phyloP scores from a whole-genome alignment of 73 alveolate genomes.

The Durusdinium trenchii region DNA sequence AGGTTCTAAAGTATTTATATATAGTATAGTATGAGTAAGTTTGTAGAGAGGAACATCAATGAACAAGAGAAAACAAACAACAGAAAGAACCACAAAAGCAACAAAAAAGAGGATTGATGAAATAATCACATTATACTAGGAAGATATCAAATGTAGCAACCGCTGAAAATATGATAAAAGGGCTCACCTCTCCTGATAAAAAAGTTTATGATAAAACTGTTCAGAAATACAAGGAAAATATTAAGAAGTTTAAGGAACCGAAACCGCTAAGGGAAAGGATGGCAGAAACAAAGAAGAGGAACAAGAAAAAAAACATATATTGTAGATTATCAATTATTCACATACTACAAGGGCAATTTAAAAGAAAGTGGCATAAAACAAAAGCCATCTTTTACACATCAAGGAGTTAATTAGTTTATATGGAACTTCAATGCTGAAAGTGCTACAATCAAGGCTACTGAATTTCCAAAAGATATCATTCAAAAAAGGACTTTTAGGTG shows the following conservation, averaged over 20 bases:
- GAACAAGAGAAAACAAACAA: neutral
- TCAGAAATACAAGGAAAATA: conserved; percentile 3
- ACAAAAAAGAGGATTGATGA: conserved; percentile 18
- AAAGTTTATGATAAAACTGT: neutral
- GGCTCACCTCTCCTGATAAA: neutral
- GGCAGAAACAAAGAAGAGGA: too few relatives aligned
- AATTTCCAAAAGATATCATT: neutral
- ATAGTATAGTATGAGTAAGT: conserved; percentile 3
- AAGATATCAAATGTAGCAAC: neutral
- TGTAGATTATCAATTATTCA: too few relatives aligned
- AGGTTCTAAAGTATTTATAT: neutral
- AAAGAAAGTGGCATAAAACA: too few relatives aligned
- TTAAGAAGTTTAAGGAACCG: neutral
- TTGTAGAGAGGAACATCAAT: neutral
- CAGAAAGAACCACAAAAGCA: neutral
- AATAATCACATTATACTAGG: neutral
- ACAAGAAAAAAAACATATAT: too few relatives aligned
- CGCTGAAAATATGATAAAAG: neutral
- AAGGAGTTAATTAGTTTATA: neutral
- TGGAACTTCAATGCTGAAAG: conserved; percentile 9
- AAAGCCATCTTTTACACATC: conserved; percentile 9
- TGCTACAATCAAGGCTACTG: neutral
- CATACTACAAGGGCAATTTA: too few relatives aligned
- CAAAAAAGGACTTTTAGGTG: neutral
- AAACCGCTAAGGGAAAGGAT: conserved; percentile 1